A percentile compares a stretch with the other conserved stretches of the same genome.
These are phyloP conservation scores for Lentinula edodes DNA, from an alignment of 768 basidiomycete genomes.

Conservation along the genomic window DNA sequence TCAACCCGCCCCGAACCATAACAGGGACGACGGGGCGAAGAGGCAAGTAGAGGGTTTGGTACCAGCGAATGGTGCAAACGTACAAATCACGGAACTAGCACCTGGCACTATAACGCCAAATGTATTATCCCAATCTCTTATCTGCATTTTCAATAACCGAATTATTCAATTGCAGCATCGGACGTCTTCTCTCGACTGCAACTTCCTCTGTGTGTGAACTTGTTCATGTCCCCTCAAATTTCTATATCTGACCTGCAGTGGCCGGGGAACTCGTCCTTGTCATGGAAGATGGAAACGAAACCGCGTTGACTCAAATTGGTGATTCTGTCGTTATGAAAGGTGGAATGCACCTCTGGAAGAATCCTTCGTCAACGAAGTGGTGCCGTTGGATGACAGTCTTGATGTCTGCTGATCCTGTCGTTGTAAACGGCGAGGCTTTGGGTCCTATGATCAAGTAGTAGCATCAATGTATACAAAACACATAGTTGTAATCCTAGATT, in stretches of 20 bases:
- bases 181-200: conserved; percentile 56
- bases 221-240: not conserved
- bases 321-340: conserved; percentile 55
- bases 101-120: conserved; percentile 45
- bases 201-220: conserved; percentile 42
- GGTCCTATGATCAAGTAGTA: conserved; percentile 18
- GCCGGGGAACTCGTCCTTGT: conserved; percentile 50
- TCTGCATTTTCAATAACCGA: not conserved
- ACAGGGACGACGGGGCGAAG: conserved; percentile 46
- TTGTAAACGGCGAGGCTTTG: conserved; percentile 38
- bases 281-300: conserved; percentile 52
- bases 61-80: conserved; percentile 37
- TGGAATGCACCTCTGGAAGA: conserved; percentile 57
- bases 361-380: conserved; percentile 43
- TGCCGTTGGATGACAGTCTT: conserved; percentile 48
- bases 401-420: conserved; percentile 49
- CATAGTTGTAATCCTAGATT: not conserved
- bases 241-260: conserved; percentile 25
- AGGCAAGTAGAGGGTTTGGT: conserved; percentile 39
- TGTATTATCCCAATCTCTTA: conserved; percentile 23
- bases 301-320: conserved; percentile 45
- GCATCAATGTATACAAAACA: not conserved
- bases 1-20: not conserved
- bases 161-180: conserved; percentile 29
- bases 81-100: conserved; percentile 49